Evolutionary conservation across 306 rosid species (phyloP).

Genomic region (Acacia confusa): DNA sequence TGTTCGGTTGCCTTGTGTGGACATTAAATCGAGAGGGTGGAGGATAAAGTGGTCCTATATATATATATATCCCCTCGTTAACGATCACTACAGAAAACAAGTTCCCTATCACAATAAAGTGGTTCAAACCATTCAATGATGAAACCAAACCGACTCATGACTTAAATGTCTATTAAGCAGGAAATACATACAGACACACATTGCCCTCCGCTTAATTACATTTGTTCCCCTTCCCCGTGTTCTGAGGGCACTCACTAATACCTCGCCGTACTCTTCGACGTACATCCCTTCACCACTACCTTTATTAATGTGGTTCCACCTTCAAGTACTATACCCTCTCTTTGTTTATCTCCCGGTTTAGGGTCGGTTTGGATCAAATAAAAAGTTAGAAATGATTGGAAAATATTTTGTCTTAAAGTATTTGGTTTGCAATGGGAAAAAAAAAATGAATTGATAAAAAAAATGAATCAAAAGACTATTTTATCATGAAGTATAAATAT

Average conservation of each 20-base stretch:
- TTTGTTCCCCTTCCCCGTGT: slow-evolving; percentile 31
- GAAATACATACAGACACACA: background rate
- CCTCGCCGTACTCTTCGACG: slow-evolving; percentile 8
- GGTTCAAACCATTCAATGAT: slow-evolving; percentile 33
- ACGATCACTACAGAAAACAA: slow-evolving; percentile 20
- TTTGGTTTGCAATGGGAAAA: no score
- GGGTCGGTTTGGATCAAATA: no score
- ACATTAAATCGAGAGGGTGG: background rate
- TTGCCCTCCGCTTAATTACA: background rate
- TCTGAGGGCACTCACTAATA: slow-evolving; percentile 34
- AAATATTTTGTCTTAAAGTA: no score
- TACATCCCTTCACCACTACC: background rate
- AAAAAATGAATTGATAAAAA: no score
- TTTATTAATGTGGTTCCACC: background rate
- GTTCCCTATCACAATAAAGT: slow-evolving; percentile 45
- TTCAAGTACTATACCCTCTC: slow-evolving; percentile 20
- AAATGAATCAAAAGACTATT: no score
- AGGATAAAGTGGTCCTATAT: slow-evolving; percentile 38
- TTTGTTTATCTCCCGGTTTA: background rate
- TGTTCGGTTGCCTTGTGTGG: background rate
- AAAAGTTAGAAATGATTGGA: no score
- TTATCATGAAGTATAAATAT: no score
- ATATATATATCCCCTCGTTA: background rate
- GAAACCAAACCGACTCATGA: background rate
- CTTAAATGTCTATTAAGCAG: background rate